Evolutionary conservation across 208 protist species (phyloP).

Genomic region (Endotrypanum monterogeii): DNA sequence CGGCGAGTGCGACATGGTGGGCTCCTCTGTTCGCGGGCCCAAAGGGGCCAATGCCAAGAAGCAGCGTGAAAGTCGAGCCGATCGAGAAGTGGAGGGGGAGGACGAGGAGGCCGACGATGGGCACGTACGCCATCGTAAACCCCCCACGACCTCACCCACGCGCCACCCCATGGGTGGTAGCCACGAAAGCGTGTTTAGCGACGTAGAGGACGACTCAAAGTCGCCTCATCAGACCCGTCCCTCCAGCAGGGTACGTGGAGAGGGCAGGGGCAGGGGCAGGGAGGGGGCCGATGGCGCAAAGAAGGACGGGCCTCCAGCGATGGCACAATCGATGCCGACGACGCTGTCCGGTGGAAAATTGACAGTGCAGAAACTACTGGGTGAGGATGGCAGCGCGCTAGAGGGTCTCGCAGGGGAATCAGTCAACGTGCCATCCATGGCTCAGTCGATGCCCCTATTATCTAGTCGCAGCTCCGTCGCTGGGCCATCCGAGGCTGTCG

Average conservation of each 20-base stretch:
- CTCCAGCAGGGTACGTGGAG: not conserved
- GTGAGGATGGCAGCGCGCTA: not conserved
- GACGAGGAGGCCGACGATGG: conserved; percentile 27
- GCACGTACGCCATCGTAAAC: conserved; percentile 14
- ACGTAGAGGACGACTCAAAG: conserved; percentile 25
- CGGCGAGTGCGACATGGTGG: not conserved
- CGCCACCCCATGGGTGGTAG: conserved; percentile 8
- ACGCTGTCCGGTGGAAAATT: not conserved
- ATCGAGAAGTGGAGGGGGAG: not conserved
- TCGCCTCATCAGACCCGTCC: not conserved
- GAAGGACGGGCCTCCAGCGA: not conserved
- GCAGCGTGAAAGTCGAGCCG: not conserved
- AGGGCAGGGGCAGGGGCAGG: no score
- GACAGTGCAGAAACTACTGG: not conserved
- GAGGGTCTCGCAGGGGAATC: not conserved
- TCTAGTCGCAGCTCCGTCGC: not conserved
- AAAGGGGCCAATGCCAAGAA: conserved; percentile 4
- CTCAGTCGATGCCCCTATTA: conserved; percentile 8
- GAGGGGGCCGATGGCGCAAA: not conserved
- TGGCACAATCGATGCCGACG: conserved; percentile 1
- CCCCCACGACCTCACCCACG: conserved; percentile 20
- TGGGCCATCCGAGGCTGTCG: not conserved
- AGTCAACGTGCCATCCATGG: conserved; percentile 1
- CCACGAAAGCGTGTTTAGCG: conserved; percentile 29
- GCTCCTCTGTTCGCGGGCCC: conserved; percentile 2